Conservation (phyloP, 23 red algal species). For the Gracilaria domingensis region DNA sequence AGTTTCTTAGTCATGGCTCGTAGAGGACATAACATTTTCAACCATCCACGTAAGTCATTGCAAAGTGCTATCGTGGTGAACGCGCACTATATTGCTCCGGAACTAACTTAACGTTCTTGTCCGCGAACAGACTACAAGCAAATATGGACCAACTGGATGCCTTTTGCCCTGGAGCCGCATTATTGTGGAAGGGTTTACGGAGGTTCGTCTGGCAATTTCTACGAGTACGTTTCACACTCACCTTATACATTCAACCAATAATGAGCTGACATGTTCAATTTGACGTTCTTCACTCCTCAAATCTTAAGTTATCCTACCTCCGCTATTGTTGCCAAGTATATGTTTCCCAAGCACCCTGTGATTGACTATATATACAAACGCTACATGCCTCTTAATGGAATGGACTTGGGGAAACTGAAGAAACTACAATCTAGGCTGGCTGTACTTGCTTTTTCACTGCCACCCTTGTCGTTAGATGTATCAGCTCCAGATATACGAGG, state of each 20-base stretch:
- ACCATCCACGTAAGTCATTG: conserved; percentile 69
- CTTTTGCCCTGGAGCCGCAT: conserved; percentile 64
- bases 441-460: conserved; percentile 61
- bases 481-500: not conserved
- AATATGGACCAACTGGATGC: conserved; percentile 68
- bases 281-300: not conserved
- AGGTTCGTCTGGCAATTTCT: conserved; percentile 69
- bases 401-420: conserved; percentile 17
- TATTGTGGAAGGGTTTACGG: conserved; percentile 66
- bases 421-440: conserved; percentile 53
- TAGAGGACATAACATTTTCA: conserved; percentile 77
- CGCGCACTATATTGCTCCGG: too few relatives aligned
- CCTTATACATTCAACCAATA: not conserved
- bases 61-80: not conserved
- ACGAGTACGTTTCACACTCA: conserved; percentile 32
- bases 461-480: conserved; percentile 12
- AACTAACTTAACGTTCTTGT: not conserved
- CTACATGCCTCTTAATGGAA: conserved; percentile 50
- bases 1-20: conserved; percentile 74
- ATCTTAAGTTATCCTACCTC: conserved; percentile 50
- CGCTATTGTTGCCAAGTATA: conserved; percentile 71
- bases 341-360: conserved; percentile 68
- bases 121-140: conserved; percentile 56
- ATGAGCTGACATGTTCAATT: not conserved
- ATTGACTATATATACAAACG: conserved; percentile 67